phyloP scores from a whole-genome alignment of 768 basidiomycete genomes.

The Hirschioporus abietinus region DNA sequence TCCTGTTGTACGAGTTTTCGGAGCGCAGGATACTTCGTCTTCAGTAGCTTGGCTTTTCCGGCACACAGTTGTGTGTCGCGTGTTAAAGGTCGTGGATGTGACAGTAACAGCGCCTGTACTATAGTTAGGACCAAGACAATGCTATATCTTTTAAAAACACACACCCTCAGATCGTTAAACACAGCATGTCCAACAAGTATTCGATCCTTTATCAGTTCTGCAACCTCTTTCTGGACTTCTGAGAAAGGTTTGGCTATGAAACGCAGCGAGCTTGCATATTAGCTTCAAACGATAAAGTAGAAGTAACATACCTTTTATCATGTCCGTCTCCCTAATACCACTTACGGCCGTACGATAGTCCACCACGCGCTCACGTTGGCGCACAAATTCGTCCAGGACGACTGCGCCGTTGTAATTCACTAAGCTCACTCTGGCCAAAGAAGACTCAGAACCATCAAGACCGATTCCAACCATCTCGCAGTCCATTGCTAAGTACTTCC shows the following conservation, averaged over 20 bases:
- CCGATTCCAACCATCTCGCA: constrained; percentile 99
- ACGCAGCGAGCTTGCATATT: neutral
- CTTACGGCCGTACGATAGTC: constrained; percentile 92
- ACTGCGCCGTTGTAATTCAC: constrained; percentile 86
- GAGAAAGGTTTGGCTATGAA: constrained; percentile 66
- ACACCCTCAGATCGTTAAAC: constrained; percentile 82
- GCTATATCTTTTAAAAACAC: constrained; percentile 8
- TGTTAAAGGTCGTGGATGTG: constrained; percentile 57
- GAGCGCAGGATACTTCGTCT: constrained; percentile 66
- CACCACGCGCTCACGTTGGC: constrained; percentile 80
- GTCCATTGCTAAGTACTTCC: constrained; percentile 80
- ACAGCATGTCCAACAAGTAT: constrained; percentile 90
- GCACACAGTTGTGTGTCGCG: constrained; percentile 70
- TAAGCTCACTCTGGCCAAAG: constrained; percentile 81
- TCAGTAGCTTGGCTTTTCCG: constrained; percentile 51
- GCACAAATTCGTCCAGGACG: constrained; percentile 80
- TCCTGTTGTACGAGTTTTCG: constrained; percentile 78
- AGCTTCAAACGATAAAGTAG: neutral
- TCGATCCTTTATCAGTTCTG: constrained; percentile 68
- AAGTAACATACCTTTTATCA: constrained; percentile 51
- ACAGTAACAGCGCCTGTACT: constrained; percentile 57
- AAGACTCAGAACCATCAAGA: constrained; percentile 72
- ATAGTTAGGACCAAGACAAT: neutral
- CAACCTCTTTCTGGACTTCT: constrained; percentile 73
- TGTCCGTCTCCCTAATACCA: constrained; percentile 72